These are phyloP conservation scores for Acarospora socialis DNA, from an alignment of 2,329 filamentous ascomycete genomes.

Conservation along the genomic window DNA sequence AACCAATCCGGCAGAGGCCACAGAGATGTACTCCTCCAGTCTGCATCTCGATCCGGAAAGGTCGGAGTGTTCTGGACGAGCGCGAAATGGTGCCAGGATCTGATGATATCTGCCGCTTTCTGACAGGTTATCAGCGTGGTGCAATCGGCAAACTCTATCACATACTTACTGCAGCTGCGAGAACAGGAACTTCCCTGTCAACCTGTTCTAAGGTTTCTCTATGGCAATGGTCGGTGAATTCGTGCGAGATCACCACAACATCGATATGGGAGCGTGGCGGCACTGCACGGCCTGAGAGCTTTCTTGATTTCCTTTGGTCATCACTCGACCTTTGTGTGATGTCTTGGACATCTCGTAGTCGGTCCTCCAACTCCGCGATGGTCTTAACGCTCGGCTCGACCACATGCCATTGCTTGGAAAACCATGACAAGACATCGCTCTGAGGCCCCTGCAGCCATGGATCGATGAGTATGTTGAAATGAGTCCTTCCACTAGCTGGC, in stretches of 20 bases:
- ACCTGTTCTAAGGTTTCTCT: slow-evolving; percentile 45
- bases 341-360: slow-evolving; percentile 37
- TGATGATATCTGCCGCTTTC: slow-evolving; percentile 43
- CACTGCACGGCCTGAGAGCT: slow-evolving; percentile 14
- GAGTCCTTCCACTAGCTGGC: slow-evolving; percentile 32
- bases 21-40: slow-evolving; percentile 33
- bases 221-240: slow-evolving; percentile 57
- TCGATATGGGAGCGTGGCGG: slow-evolving; percentile 34
- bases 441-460: slow-evolving; percentile 51
- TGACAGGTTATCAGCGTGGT: too few relatives aligned
- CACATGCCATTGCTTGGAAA: slow-evolving; percentile 51
- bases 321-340: slow-evolving; percentile 18
- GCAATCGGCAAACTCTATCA: too few relatives aligned
- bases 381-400: slow-evolving; percentile 39
- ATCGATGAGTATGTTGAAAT: slow-evolving; percentile 52
- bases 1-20: slow-evolving; percentile 44
- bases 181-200: slow-evolving; percentile 38
- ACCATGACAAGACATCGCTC: slow-evolving; percentile 49
- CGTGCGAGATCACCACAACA: slow-evolving; percentile 45
- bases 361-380: slow-evolving; percentile 39
- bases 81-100: slow-evolving; percentile 45
- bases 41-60: slow-evolving; percentile 26
- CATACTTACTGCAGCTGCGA: too few relatives aligned
- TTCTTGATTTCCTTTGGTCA: slow-evolving; percentile 9
- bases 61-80: slow-evolving; percentile 36